Percentiles rank a stretch among this genome's conserved stretches.
Conservation (phyloP, 1,284 basidiomycete genomes). For the Trichosporon ovoides region DNA sequence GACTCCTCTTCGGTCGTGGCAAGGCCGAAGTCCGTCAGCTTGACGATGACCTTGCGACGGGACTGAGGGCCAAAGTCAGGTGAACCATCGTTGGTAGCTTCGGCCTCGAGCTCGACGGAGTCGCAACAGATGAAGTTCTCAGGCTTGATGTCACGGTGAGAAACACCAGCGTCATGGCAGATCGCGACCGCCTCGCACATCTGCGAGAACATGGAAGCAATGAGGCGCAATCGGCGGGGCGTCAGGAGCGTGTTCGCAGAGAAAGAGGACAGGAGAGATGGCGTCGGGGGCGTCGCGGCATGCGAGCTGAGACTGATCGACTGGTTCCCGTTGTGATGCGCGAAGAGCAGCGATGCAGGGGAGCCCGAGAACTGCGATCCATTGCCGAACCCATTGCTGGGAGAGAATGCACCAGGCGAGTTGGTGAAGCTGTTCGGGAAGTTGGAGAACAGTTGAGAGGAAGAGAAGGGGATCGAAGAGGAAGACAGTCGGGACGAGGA, state of each 20-base stretch:
- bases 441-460: conserved; percentile 40
- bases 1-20: conserved; percentile 83
- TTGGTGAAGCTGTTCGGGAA: conserved; percentile 33
- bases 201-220: conserved; percentile 93
- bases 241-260: conserved; percentile 78
- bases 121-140: conserved; percentile 81
- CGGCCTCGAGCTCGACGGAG: conserved; percentile 64
- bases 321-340: conserved; percentile 39
- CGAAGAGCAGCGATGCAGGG: conserved; percentile 40
- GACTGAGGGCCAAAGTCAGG: conserved; percentile 44
- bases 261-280: conserved; percentile 82
- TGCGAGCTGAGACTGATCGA: conserved; percentile 11
- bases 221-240: conserved; percentile 77
- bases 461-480: conserved; percentile 47
- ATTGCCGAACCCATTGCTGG: conserved; percentile 7
- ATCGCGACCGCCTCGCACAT: conserved; percentile 97
- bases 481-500: conserved; percentile 48
- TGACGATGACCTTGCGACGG: conserved; percentile 65
- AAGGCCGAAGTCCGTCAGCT: conserved; percentile 94
- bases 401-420: conserved; percentile 39
- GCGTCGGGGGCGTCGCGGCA: conserved; percentile 79
- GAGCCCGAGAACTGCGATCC: conserved; percentile 25
- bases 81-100: conserved; percentile 47
- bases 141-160: conserved; percentile 97
- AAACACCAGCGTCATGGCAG: conserved; percentile 89